Evolutionary conservation across 495 filamentous ascomycete genomes (phyloP), one percentile per base, ranked within the genome.

Genomic region (Lophiotrema nucula): DNA sequence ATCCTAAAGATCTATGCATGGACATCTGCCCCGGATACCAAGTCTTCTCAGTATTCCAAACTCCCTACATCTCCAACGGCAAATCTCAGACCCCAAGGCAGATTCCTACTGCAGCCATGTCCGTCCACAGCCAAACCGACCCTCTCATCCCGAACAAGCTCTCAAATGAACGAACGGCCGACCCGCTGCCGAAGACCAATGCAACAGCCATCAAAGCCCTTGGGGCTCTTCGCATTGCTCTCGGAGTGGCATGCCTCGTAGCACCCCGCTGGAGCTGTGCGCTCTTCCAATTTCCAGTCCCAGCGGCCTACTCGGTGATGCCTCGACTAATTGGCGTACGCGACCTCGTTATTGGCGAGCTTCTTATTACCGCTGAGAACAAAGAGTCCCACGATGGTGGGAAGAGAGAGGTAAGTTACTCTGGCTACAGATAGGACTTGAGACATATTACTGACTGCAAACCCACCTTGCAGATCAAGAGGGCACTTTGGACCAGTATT

Each of bases 301-400:
- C 61, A 3, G 49, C 45, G 19, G 21, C 21, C 10, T 18, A 18
- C 12, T 1, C 27, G 0, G 24, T 65, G n/a, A 22, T 67, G 0
- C 24, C 44, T 13, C 61, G 61, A n/a, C 22, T 67, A 0, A 50
- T 64, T 23, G 65, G 51, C 22, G 33, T 50, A 15, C 61, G 60
- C 21, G 65, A 67, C 15, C 8, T 57, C 1, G 48, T 65, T 3
- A 35, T 67, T 15, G 65, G 56, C 16, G 61, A 53, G 18, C 53
- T 67, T 2, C 52, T 65, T 4, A 41, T 55, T 23, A 64, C 56
- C 3, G 53, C 61, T n/a, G 45, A 57, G 26, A 45, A 53, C 28
- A 52, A 53, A 41, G 47, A 44, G 18, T 12, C 5, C 4, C 23
- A 28, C 3, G 37, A 55, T 27, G 50, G 43, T 22, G 49, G 52